Percentiles rank a stretch among this genome's conserved stretches.
Evolutionary conservation across 2,329 filamentous ascomycete species (phyloP).

Genomic region (Colletotrichum kahawae): DNA sequence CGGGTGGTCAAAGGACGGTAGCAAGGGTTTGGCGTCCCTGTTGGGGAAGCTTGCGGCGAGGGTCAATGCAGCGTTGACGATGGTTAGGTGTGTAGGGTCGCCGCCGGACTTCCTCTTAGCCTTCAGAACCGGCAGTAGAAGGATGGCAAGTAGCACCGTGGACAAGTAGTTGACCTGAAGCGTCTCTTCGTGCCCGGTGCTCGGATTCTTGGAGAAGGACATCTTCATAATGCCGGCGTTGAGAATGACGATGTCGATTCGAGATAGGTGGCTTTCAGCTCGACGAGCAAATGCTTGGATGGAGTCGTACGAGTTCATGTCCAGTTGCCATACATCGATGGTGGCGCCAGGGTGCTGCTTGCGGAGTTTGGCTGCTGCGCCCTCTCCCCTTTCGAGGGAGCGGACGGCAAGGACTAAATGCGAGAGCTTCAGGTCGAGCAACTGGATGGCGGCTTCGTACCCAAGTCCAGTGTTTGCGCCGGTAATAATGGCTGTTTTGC

Average conservation of each 20-base stretch:
- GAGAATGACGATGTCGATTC: conserved; percentile 49
- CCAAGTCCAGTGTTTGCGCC: conserved; percentile 56
- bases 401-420: conserved; percentile 54
- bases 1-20: conserved; percentile 34
- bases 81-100: conserved; percentile 15
- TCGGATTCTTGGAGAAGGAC: conserved; percentile 26
- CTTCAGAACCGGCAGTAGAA: conserved; percentile 38
- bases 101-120: conserved; percentile 8
- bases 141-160: conserved; percentile 35
- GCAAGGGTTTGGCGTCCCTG: not conserved
- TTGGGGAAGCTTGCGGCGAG: not conserved
- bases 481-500: conserved; percentile 51
- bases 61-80: conserved; percentile 33
- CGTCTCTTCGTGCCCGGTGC: conserved; percentile 41
- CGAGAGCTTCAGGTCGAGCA: conserved; percentile 42
- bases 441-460: conserved; percentile 45
- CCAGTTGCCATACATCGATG: conserved; percentile 55
- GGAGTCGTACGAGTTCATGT: conserved; percentile 51
- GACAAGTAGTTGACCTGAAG: conserved; percentile 47
- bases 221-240: conserved; percentile 45
- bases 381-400: conserved; percentile 44
- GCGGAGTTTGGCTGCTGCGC: conserved; percentile 38
- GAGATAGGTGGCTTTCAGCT: conserved; percentile 35
- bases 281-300: conserved; percentile 46
- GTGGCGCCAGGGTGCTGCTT: conserved; percentile 31